Evolutionary conservation across 768 basidiomycete genomes (phyloP), one percentile per base, ranked within the genome.

Genomic region (Candolleomyces aberdarensis): DNA sequence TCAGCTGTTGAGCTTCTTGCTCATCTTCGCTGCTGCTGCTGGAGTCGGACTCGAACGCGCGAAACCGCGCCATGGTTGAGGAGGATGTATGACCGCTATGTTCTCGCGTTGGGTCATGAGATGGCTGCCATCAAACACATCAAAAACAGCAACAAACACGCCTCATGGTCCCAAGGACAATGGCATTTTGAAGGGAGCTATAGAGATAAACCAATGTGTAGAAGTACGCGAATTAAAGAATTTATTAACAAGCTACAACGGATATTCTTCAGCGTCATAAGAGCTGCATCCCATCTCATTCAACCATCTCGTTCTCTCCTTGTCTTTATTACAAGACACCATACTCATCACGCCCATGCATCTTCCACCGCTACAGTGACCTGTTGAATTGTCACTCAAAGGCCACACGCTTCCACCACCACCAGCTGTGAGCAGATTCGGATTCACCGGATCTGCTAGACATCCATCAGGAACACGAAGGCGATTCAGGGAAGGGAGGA

Each of bases 21-120:
- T 58, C 53, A n/a, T 75, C 74, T 39, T 78, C 78, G 57, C 81
- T 82, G 69, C 83, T 81, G 69, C 83, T 83, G 69, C 83, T 81
- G 65, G 83, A 82, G 68, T 85, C 86, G 72, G 82, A 85, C 17
- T 77, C 75, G 69, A 82, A 82, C 32, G 88, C 88, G 60, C 83
- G 81, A 75, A 89, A 91, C 56, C 88, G 85, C 61, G 86, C 80
- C 87, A 89, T 89, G 31, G 41, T 20, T 51, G 69, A 52, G 51
- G 53, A 40, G 17, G 32, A 52, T 9, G 41, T 26, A 13, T 52
- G 20, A 17, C 22, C 14, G 53, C 17, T 17, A 15, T n/a, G 17
- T 14, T 22, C 32, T 41, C 53, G 32, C 48, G 32, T 40, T 40
- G 26, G 39, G 41, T 43, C 41, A 9, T 22, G 36, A 26, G 26